A percentile compares a stretch with the other conserved stretches of the same genome.
These are phyloP conservation scores for Saccharata proteae DNA, from an alignment of 2,329 filamentous ascomycete genomes.

Conservation along the genomic window DNA sequence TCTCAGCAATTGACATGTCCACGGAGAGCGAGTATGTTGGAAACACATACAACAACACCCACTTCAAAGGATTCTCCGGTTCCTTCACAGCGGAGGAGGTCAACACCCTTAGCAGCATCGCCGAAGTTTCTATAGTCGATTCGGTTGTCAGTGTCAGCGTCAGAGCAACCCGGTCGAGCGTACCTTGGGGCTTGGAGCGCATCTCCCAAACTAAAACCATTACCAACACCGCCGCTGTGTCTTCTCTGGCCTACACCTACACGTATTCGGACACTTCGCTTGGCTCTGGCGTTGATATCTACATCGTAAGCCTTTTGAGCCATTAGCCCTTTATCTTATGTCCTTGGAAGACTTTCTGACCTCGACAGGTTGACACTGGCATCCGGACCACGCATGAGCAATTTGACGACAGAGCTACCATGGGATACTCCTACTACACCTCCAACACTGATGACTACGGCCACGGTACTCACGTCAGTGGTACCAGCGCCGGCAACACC, in stretches of 20 bases:
- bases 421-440: slow-evolving; percentile 17
- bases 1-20: slow-evolving; percentile 3
- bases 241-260: slow-evolving; percentile 19
- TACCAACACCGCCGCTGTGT: slow-evolving; percentile 15
- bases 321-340: too few relatives aligned
- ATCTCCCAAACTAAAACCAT: slow-evolving; percentile 21
- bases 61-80: slow-evolving; percentile 7
- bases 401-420: slow-evolving; percentile 23
- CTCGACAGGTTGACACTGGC: slow-evolving; percentile 4
- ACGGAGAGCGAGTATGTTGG: slow-evolving; percentile 4
- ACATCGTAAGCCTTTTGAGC: slow-evolving; percentile 38
- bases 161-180: slow-evolving; percentile 23
- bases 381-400: slow-evolving; percentile 11
- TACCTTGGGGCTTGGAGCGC: slow-evolving; percentile 30
- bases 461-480: slow-evolving; percentile 24
- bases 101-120: slow-evolving; percentile 3
- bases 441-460: slow-evolving; percentile 28
- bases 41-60: slow-evolving; percentile 7
- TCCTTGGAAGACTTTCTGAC: neutral
- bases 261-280: slow-evolving; percentile 4
- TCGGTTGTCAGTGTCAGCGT: slow-evolving; percentile 3
- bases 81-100: slow-evolving; percentile 5
- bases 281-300: slow-evolving; percentile 31
- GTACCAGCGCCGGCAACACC: slow-evolving; percentile 20
- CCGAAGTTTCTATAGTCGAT: slow-evolving; percentile 7